Evolutionary conservation across 345 rosid genomes (phyloP).

Genomic region (Citrus unshiu): DNA sequence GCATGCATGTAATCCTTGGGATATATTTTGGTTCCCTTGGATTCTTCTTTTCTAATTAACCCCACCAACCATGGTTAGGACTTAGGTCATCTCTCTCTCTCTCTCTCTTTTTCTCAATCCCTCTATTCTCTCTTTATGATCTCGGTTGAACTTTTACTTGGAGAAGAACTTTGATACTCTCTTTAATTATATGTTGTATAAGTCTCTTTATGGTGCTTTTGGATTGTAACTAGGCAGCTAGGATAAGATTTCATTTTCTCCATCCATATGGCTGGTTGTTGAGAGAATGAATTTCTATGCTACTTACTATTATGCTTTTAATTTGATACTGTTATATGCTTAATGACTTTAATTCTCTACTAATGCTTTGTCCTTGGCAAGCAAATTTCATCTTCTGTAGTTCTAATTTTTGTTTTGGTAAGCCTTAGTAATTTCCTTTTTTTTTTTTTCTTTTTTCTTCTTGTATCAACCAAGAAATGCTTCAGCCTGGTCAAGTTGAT

Average conservation of each 20-base stretch:
- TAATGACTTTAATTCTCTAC: conserved; percentile 15
- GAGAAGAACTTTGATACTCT: conserved; percentile 25
- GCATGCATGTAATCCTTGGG: conserved; percentile 68
- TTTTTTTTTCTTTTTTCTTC: neutral
- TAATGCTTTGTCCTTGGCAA: conserved; percentile 11
- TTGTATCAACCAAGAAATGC: conserved; percentile 7
- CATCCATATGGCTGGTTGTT: conserved; percentile 33
- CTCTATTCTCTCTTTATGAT: too few relatives aligned
- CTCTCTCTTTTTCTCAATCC: too few relatives aligned
- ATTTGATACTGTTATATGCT: conserved; percentile 27
- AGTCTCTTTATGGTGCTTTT: conserved; percentile 20
- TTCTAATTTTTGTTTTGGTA: neutral
- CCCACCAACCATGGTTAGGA: conserved; percentile 86
- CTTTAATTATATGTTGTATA: conserved; percentile 18
- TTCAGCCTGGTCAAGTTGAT: neutral
- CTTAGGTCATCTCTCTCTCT: conserved; percentile 64
- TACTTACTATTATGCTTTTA: conserved; percentile 29
- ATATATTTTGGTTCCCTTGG: conserved; percentile 85
- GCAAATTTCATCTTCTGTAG: neutral
- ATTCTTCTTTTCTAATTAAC: conserved; percentile 48
- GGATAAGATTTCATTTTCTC: conserved; percentile 21
- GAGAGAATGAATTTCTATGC: conserved; percentile 29
- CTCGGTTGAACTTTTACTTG: conserved; percentile 18
- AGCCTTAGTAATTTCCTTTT: neutral
- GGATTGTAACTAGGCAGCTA: conserved; percentile 37